Evolutionary conservation across 257 asterid species (phyloP), one percentile per base, ranked within the genome.

Genomic region (Anisodus tanguticus): DNA sequence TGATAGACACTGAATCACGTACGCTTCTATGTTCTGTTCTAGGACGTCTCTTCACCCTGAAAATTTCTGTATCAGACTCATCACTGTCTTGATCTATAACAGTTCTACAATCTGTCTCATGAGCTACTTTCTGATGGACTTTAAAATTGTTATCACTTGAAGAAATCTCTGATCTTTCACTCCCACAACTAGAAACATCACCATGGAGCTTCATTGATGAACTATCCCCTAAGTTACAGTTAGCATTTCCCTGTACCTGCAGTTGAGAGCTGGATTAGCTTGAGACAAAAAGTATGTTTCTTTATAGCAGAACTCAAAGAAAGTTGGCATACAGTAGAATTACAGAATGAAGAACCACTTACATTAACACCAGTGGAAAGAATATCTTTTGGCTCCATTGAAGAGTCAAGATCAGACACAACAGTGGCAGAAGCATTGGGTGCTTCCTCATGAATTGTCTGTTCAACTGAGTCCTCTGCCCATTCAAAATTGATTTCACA

Each of bases 41-140:
- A 39, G 97, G 90, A 59, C 97, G 89, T 68, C 98, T 86, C 89
- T 94, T 96, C 77, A 96, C 99, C 85, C 99, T 87, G 85, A 96
- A 96, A 79, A 91, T 89, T 88, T 93, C 98, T 74, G 95, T 89
- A 90, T 96, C 99, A 84, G 98, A 96, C 79, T 89, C 94, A 9
- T 91, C 99, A 54, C 91, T 90, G 81, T 90, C 94, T 82, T 87
- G 94, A 83, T 84, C 88, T 81, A 41, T 86, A 68, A 80, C 37
- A 82, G 78, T 86, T 86, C 88, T 84, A 86, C 77, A 72, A 74
- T 86, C 90, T 66, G 74, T 72, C 69, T 79, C 79, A 47, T 45
- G 90, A 67, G 78, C 63, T 45, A 71, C 84, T 57, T 63, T 86
- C 84, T 39, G 83, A 76, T 83, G 86, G 80, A 86, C 88, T 74